Base-by-base conservation (phyloP, 2,329 filamentous ascomycete species). In the Aspergillus tamarii region DNA sequence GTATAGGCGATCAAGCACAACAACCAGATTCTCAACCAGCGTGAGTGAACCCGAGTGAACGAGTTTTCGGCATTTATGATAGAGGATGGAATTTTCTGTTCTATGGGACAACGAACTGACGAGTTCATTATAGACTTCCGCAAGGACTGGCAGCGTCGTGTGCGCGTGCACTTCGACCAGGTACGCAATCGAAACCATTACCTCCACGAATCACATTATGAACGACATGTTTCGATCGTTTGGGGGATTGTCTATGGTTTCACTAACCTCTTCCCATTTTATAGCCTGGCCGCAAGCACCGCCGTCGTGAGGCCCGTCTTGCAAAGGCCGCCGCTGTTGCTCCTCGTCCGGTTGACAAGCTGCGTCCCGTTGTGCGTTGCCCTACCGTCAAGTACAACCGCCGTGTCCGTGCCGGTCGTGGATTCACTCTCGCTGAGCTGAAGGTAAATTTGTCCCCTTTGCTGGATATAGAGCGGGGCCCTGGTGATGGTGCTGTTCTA, bases 81-180 rank as follows among this genome's bases (percentile, higher is more conserved):
- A 50, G 11, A 12, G 55, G 66, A 68, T 67, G 61, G 64, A 46
- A 63, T 64, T 60, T 67, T 70, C 68, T 69, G 64, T 62, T 32
- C 34, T 50, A 63, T 19, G 48, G 62, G 62, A 62, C 55, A 53
- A 53, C 71, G 64, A 60, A 64, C 72, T 78, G 70, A 78, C 69
- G 52, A 53, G 43, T 70, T 74, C 66, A 67, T 63, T 60, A 48
- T 73, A 95, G 92, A 97, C 83, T 97, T 97, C 92, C 94, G 93
- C 87, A 97, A 97, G 93, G 94, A 99, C 89, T 99, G 95, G 95
- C 94, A 98, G 86, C 92, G 93, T 87, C 92, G 94, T 86, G 95
- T 99, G 82, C 92, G 93, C 86, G 92, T 92, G 85, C 95, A 99
- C 89, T 99, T 99, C 87, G 93, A 99, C 88, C 95, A 98, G 93